Evolutionary conservation across 2,329 filamentous ascomycete species (phyloP).

Genomic region (Penicillium sp.): DNA sequence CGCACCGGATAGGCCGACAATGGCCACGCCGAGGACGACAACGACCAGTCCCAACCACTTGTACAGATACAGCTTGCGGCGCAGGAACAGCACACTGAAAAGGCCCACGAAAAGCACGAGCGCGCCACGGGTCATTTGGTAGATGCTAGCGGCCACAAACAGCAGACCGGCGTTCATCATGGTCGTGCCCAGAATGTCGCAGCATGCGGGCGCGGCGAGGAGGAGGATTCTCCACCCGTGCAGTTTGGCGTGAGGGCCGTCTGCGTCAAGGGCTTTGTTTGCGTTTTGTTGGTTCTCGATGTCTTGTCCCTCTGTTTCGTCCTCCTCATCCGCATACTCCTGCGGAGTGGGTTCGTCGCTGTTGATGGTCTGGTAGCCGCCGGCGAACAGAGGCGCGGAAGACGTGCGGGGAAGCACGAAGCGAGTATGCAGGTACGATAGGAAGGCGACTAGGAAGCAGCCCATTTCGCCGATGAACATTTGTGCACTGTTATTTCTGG

Average conservation of each 20-base stretch:
- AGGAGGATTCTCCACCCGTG: slow-evolving; percentile 68
- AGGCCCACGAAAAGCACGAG: slow-evolving; percentile 92
- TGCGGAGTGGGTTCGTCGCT: slow-evolving; percentile 44
- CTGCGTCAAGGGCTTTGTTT: slow-evolving; percentile 52
- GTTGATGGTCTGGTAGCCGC: slow-evolving; percentile 65
- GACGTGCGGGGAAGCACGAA: slow-evolving; percentile 42
- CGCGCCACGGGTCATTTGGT: slow-evolving; percentile 96
- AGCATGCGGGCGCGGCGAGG: slow-evolving; percentile 80
- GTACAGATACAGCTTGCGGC: slow-evolving; percentile 73
- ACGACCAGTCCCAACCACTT: slow-evolving; percentile 88
- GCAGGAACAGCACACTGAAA: slow-evolving; percentile 89
- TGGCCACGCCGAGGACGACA: slow-evolving; percentile 79
- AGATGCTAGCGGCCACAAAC: slow-evolving; percentile 92
- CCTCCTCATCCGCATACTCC: slow-evolving; percentile 36
- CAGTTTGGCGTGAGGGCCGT: slow-evolving; percentile 58
- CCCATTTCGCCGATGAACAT: slow-evolving; percentile 98
- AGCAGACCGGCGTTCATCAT: slow-evolving; percentile 95
- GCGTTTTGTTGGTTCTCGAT: slow-evolving; percentile 35
- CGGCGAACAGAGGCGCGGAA: slow-evolving; percentile 41
- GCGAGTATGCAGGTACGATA: slow-evolving; percentile 63
- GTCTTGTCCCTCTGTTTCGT: slow-evolving; percentile 36
- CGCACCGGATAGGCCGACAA: slow-evolving; percentile 86
- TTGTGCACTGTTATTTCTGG: slow-evolving; percentile 54
- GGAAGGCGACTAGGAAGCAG: slow-evolving; percentile 84
- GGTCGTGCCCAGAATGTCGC: slow-evolving; percentile 91